Conservation (phyloP, 106 monocot species). For the Dioscorea dumetorum region DNA sequence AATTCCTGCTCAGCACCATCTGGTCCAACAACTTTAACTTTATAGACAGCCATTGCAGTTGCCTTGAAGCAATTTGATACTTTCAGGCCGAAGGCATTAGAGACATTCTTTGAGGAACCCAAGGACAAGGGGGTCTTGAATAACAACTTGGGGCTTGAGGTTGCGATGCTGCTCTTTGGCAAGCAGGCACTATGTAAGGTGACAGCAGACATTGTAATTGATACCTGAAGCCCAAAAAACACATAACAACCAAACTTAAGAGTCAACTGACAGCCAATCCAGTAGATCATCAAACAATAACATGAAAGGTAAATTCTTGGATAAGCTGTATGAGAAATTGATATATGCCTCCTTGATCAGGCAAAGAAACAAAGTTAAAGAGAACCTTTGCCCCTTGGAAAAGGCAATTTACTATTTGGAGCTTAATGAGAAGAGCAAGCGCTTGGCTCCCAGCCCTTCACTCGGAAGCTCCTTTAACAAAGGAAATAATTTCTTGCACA, state of each 20-base stretch:
- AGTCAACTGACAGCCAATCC: too few relatives aligned
- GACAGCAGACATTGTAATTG: slow-evolving; percentile 24
- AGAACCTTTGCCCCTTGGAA: slow-evolving; percentile 1
- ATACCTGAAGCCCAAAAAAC: slow-evolving; percentile 1
- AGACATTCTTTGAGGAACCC: slow-evolving; percentile 14
- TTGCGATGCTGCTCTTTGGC: slow-evolving; percentile 3
- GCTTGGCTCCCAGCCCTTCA: slow-evolving; percentile 24
- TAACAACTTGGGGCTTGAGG: neutral
- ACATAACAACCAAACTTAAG: too few relatives aligned
- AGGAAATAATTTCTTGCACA: too few relatives aligned
- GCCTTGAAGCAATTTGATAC: slow-evolving; percentile 27
- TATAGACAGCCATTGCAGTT: slow-evolving; percentile 43
- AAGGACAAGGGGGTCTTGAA: slow-evolving; percentile 19
- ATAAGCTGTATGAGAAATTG: too few relatives aligned
- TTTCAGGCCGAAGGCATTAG: slow-evolving; percentile 28
- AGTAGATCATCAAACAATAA: too few relatives aligned
- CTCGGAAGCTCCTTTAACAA: slow-evolving; percentile 30
- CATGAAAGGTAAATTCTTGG: too few relatives aligned
- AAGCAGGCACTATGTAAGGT: slow-evolving; percentile 18
- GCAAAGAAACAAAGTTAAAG: slow-evolving; percentile 11
- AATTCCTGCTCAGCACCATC: slow-evolving; percentile 51
- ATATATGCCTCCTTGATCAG: slow-evolving; percentile 3
- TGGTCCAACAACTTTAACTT: slow-evolving; percentile 57
- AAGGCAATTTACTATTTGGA: slow-evolving; percentile 22
- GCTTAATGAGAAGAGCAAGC: slow-evolving; percentile 38